phyloP scores from a whole-genome alignment of 495 filamentous ascomycete genomes.

The Penicillium nucicola region DNA sequence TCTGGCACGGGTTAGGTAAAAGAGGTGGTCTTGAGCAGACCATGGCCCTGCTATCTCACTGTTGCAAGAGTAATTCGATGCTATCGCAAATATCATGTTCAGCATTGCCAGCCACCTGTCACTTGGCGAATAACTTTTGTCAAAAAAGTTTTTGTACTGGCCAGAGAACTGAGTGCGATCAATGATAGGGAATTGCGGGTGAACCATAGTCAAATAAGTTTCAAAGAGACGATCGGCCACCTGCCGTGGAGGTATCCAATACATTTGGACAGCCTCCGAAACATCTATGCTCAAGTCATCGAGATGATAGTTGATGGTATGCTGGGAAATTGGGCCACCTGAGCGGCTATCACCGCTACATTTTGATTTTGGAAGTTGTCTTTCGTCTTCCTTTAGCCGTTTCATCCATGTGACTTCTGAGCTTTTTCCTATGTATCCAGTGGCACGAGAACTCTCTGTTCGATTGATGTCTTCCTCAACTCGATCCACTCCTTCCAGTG shows the following conservation, averaged over 20 bases:
- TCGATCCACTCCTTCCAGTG: conserved; percentile 51
- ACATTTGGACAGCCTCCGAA: conserved; percentile 41
- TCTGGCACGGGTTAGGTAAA: conserved; percentile 55
- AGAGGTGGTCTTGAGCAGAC: conserved; percentile 47
- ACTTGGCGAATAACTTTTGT: conserved; percentile 19
- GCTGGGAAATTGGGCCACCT: conserved; percentile 16
- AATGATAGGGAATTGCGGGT: conserved; percentile 58
- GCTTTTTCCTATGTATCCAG: conserved; percentile 58
- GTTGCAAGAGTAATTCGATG: conserved; percentile 50
- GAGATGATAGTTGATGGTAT: conserved; percentile 48
- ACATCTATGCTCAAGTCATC: conserved; percentile 50
- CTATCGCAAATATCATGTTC: conserved; percentile 62
- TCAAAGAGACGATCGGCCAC: conserved; percentile 50
- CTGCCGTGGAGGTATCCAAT: conserved; percentile 45
- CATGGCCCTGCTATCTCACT: conserved; percentile 37
- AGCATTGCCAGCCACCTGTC: conserved; percentile 55
- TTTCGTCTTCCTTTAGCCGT: conserved; percentile 24
- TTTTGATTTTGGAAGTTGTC: conserved; percentile 7
- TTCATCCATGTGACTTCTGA: conserved; percentile 64
- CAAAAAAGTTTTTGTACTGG: conserved; percentile 33
- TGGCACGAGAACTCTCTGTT: conserved; percentile 39
- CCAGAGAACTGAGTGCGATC: conserved; percentile 33
- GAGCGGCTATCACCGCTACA: neutral
- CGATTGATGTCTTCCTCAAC: conserved; percentile 55
- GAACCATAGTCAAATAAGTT: conserved; percentile 51